Conservation (phyloP, 2,329 filamentous ascomycete species). For the Herpotrichia juniperi region DNA sequence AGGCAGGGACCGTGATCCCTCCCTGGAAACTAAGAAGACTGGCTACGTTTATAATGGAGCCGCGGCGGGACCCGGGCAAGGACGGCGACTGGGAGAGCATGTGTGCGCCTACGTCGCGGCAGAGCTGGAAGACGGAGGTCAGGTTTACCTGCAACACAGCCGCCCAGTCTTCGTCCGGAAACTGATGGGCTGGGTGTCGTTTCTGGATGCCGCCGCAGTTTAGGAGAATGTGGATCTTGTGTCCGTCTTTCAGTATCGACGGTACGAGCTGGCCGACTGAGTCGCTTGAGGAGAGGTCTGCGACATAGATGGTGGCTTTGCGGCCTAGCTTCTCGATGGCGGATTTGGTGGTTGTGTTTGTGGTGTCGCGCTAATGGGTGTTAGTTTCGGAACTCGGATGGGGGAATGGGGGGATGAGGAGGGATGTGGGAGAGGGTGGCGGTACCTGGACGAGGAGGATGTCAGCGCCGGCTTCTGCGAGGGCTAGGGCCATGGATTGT, state of each 20-base stretch:
- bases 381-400: constrained; percentile 4
- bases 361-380: constrained; percentile 57
- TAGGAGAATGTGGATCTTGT: constrained; percentile 75
- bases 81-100: constrained; percentile 66
- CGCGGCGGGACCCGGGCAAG: constrained; percentile 60
- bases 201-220: constrained; percentile 89
- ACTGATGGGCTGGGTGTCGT: constrained; percentile 75
- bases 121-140: constrained; percentile 77
- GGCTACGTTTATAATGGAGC: constrained; percentile 83
- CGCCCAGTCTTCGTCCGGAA: constrained; percentile 79
- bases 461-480: constrained; percentile 59
- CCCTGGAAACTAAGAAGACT: constrained; percentile 84
- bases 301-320: constrained; percentile 70
- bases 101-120: constrained; percentile 78
- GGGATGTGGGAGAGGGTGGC: not conserved
- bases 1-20: constrained; percentile 85
- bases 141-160: constrained; percentile 88
- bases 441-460: constrained; percentile 56
- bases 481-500: constrained; percentile 57
- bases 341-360: constrained; percentile 63
- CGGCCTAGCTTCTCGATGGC: constrained; percentile 70
- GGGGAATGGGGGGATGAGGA: not conserved
- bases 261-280: constrained; percentile 68
- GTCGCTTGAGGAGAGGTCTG: constrained; percentile 68
- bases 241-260: constrained; percentile 64